phyloP scores from a whole-genome alignment of 2,329 filamentous ascomycete species.

The Cryoendolithus antarcticus region DNA sequence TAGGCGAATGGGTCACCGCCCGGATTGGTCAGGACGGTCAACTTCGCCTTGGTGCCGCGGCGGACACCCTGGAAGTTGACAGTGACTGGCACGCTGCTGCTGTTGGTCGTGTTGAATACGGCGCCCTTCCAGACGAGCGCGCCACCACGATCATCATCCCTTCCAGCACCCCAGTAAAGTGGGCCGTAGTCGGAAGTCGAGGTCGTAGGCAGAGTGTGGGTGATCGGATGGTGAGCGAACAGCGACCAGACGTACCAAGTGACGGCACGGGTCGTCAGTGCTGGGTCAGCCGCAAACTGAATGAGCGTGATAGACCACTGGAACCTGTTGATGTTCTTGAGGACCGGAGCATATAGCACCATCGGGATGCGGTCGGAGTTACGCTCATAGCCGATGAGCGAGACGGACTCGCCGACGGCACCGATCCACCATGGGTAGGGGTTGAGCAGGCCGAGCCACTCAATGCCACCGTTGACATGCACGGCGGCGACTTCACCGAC shows the following conservation, averaged over 20 bases:
- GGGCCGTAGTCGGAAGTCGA: constrained; percentile 18
- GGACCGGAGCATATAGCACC: constrained; percentile 31
- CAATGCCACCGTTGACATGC: constrained; percentile 37
- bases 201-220: constrained; percentile 27
- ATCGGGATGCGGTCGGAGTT: constrained; percentile 46
- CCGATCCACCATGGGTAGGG: constrained; percentile 33
- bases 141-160: constrained; percentile 16
- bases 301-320: constrained; percentile 24
- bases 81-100: constrained; percentile 20
- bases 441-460: constrained; percentile 29
- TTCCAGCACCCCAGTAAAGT: constrained; percentile 32
- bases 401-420: constrained; percentile 50
- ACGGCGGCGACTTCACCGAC: constrained; percentile 25
- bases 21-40: constrained; percentile 30
- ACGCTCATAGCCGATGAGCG: constrained; percentile 50
- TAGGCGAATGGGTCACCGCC: constrained; percentile 13
- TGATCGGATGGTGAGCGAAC: constrained; percentile 19
- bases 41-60: constrained; percentile 18
- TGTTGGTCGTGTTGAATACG: constrained; percentile 33
- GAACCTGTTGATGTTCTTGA: constrained; percentile 13
- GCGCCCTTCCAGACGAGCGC: constrained; percentile 31
- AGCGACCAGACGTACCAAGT: constrained; percentile 13
- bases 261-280: constrained; percentile 13
- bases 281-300: constrained; percentile 25
- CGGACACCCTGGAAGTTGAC: constrained; percentile 23